Percentiles rank a stretch among this genome's conserved stretches.
Conservation (phyloP, 75 land plant genomes). For the Cunninghamia lanceolata region DNA sequence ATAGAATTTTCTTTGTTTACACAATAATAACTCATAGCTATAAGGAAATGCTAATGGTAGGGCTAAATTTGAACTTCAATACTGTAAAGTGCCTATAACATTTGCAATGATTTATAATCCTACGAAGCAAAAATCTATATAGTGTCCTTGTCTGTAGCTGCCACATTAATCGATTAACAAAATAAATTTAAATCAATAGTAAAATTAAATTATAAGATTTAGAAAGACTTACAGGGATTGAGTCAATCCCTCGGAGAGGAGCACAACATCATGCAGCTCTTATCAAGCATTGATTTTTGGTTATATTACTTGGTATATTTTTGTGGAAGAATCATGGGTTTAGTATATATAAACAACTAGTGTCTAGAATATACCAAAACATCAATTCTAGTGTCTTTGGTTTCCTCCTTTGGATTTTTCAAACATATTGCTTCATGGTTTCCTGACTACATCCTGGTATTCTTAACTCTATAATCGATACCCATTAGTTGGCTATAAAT, state of each 20-base stretch:
- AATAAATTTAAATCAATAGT: too few species aligned
- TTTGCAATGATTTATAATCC: too few species aligned
- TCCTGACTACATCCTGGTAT: slow-evolving; percentile 35
- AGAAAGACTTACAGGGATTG: background rate
- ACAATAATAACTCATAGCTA: too few species aligned
- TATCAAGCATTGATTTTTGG: slow-evolving; percentile 52
- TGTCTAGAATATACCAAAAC: slow-evolving; percentile 36
- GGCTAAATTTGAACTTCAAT: too few species aligned
- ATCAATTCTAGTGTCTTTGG: slow-evolving; percentile 29
- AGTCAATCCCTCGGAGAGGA: slow-evolving; percentile 44
- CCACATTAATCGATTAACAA: too few species aligned
- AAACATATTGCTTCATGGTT: slow-evolving; percentile 64
- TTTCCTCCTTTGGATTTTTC: slow-evolving; percentile 63
- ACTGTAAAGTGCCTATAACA: too few species aligned
- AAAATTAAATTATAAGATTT: too few species aligned
- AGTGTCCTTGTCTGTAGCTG: too few species aligned
- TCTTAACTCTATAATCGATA: background rate
- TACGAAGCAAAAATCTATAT: too few species aligned
- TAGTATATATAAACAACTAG: slow-evolving; percentile 65
- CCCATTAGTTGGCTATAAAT: background rate
- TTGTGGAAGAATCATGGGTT: slow-evolving; percentile 57
- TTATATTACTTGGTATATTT: slow-evolving; percentile 50
- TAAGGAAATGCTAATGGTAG: too few species aligned
- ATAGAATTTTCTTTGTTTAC: too few species aligned
- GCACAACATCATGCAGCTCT: slow-evolving; percentile 28